Conservation (phyloP, 1,284 basidiomycete genomes). For the Ceratobasidium sp. region DNA sequence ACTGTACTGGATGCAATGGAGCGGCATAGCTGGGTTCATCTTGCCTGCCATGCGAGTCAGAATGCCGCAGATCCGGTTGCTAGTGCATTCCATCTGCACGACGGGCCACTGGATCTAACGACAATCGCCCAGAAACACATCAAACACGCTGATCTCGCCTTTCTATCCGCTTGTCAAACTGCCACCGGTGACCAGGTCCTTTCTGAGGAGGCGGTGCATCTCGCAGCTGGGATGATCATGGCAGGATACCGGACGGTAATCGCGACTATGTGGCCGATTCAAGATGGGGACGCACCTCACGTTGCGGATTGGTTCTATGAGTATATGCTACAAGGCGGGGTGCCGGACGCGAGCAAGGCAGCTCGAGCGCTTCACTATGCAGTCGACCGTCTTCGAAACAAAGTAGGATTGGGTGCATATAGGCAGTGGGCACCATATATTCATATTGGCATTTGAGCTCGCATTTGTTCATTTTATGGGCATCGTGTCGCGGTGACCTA, state of each 20-base stretch:
- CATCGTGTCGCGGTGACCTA: no score
- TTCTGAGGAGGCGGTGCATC: constrained; percentile 16
- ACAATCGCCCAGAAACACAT: not conserved
- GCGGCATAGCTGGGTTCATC: constrained; percentile 13
- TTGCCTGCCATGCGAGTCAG: constrained; percentile 32
- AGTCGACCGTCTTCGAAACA: not conserved
- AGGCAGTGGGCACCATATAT: constrained; percentile 2
- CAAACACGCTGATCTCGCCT: not conserved
- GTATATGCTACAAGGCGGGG: not conserved
- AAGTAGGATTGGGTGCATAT: not conserved
- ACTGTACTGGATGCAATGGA: constrained; percentile 26
- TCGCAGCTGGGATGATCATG: constrained; percentile 17
- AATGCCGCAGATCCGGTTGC: not conserved
- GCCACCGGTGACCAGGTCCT: not conserved
- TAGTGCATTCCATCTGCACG: constrained; percentile 24
- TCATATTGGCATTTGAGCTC: not conserved
- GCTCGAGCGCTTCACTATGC: constrained; percentile 4
- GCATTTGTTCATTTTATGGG: no score
- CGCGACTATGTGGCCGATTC: constrained; percentile 27
- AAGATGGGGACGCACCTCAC: constrained; percentile 8
- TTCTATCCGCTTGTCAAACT: constrained; percentile 18
- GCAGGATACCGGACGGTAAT: constrained; percentile 13
- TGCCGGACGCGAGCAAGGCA: not conserved
- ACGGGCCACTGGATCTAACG: not conserved
- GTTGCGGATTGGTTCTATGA: not conserved